phyloP scores from a whole-genome alignment of 176 grass and related monocot genomes.

The Eleusine coracana region DNA sequence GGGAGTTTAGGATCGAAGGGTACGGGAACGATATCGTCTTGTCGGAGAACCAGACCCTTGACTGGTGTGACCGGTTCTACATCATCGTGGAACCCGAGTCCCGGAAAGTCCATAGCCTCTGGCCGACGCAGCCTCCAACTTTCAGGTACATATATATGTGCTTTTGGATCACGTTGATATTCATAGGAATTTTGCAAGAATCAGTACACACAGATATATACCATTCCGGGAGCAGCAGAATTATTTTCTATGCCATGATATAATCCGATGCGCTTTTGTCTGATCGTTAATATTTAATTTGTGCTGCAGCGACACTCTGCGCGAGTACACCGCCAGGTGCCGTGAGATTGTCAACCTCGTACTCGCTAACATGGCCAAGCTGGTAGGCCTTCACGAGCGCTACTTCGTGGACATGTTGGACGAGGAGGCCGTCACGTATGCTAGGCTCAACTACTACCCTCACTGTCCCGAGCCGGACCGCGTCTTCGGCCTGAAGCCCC shows the following conservation, averaged over 20 bases:
- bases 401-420: conserved; percentile 38
- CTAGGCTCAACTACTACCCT: conserved; percentile 57
- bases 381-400: conserved; percentile 28
- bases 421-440: conserved; percentile 31
- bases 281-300: conserved; percentile 5
- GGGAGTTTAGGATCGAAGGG: conserved; percentile 57
- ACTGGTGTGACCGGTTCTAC: conserved; percentile 59
- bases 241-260: no score
- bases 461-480: conserved; percentile 41
- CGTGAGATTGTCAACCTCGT: conserved; percentile 24
- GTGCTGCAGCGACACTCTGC: conserved; percentile 25
- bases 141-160: conserved; percentile 41
- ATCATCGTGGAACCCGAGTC: conserved; percentile 51
- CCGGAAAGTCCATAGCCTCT: conserved; percentile 25
- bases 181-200: no score
- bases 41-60: conserved; percentile 43
- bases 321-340: conserved; percentile 44
- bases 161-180: no score
- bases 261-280: not conserved
- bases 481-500: conserved; percentile 57
- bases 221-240: no score
- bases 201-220: no score
- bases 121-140: conserved; percentile 42
- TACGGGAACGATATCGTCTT: conserved; percentile 52
- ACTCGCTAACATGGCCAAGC: conserved; percentile 13